Evolutionary conservation across 495 filamentous ascomycete species (phyloP).

Genomic region (Neurospora sp.): DNA sequence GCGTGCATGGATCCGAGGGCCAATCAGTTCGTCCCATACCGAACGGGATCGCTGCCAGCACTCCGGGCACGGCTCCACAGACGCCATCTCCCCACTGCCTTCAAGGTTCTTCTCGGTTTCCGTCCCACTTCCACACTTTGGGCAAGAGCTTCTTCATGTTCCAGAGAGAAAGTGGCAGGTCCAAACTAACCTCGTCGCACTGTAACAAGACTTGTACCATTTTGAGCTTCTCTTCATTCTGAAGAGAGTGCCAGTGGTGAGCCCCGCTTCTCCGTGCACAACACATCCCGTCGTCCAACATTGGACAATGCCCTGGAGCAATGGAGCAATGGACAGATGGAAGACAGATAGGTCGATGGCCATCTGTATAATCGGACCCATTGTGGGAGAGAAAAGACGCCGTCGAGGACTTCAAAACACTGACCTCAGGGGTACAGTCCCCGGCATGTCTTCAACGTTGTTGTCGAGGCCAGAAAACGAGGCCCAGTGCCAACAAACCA

Average conservation of each 20-base stretch:
- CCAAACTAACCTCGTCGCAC: conserved; percentile 18
- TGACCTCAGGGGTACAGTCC: neutral
- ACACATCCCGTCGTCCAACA: neutral
- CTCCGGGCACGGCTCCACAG: neutral
- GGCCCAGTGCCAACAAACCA: neutral
- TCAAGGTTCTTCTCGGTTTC: neutral
- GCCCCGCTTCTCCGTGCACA: neutral
- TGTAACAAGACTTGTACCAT: conserved; percentile 13
- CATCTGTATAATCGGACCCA: neutral
- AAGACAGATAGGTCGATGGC: neutral
- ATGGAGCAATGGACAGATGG: neutral
- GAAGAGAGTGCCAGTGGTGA: neutral
- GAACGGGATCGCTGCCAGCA: neutral
- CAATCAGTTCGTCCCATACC: conserved; percentile 12
- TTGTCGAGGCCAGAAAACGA: neutral
- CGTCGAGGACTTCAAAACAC: neutral
- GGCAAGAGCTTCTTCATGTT: neutral
- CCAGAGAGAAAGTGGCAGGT: conserved; percentile 1
- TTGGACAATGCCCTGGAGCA: neutral
- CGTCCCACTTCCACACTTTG: neutral
- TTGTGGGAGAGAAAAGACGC: neutral
- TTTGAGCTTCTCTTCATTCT: neutral
- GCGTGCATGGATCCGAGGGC: conserved; percentile 12
- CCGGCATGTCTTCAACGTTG: neutral
- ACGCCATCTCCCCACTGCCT: neutral